Conservation (phyloP, 495 filamentous ascomycete genomes). For the Trichocladium antarcticum region DNA sequence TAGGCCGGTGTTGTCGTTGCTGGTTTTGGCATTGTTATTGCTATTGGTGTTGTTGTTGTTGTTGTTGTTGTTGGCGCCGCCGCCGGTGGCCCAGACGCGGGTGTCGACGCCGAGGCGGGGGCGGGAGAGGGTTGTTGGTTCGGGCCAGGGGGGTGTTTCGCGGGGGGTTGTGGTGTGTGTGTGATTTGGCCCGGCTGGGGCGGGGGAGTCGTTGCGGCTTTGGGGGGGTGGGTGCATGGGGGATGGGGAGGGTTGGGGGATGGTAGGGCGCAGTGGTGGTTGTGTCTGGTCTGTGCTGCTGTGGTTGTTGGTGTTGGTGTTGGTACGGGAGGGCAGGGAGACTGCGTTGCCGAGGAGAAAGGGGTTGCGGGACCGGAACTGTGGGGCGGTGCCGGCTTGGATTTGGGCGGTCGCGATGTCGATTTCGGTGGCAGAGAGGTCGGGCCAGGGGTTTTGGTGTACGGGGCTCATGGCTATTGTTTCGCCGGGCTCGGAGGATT, state of each 20-base stretch:
- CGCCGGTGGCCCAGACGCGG: constrained; percentile 1
- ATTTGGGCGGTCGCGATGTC: constrained; percentile 2
- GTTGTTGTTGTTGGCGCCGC: not conserved
- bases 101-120: constrained; percentile 1
- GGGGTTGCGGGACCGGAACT: not conserved
- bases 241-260: not conserved
- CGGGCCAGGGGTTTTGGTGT: constrained; percentile 17
- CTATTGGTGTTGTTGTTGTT: not conserved
- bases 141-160: not conserved
- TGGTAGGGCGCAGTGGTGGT: not conserved
- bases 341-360: not conserved
- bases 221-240: not conserved
- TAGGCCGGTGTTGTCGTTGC: not conserved
- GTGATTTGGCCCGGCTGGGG: not conserved
- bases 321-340: not conserved
- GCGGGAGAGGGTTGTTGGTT: not conserved
- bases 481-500: not conserved
- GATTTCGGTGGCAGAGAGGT: constrained; percentile 10
- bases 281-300: not conserved
- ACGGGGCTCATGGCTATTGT: not conserved
- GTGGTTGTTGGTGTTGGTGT: not conserved
- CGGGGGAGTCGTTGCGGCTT: not conserved
- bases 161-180: not conserved
- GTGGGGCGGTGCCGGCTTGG: not conserved
- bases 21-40: not conserved